These are phyloP conservation scores for Chlorella vulgaris DNA, from an alignment of 139 green algal species.

Conservation along the genomic window DNA sequence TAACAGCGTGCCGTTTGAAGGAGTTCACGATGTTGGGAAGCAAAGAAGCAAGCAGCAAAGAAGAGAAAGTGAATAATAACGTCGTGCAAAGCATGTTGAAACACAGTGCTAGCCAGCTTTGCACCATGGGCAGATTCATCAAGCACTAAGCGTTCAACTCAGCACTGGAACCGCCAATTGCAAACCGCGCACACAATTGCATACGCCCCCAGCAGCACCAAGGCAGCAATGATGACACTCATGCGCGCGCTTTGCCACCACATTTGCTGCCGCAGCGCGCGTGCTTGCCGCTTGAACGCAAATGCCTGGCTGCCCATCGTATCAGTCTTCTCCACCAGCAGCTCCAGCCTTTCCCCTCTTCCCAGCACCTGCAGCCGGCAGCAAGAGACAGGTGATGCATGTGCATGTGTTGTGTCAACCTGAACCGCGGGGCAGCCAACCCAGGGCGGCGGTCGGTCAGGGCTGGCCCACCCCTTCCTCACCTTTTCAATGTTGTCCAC, in stretches of 20 bases:
- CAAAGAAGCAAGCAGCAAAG: too few species aligned
- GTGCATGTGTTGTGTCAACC: too few species aligned
- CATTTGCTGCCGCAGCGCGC: conserved; percentile 65
- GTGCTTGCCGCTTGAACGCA: conserved; percentile 76
- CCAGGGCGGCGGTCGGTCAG: too few species aligned
- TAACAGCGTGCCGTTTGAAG: too few species aligned
- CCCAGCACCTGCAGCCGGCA: conserved; percentile 77
- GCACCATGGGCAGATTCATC: too few species aligned
- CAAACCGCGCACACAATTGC: conserved; percentile 65
- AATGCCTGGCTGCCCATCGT: conserved; percentile 72
- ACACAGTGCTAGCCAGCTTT: too few species aligned
- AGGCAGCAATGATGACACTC: conserved; percentile 41
- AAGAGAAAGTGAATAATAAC: too few species aligned
- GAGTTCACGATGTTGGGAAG: too few species aligned
- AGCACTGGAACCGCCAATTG: conserved; percentile 60
- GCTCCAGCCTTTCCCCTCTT: conserved; percentile 91
- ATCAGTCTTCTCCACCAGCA: conserved; percentile 95
- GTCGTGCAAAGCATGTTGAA: too few species aligned
- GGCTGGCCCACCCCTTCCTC: neutral
- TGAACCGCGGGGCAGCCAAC: neutral
- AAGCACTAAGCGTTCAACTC: too few species aligned
- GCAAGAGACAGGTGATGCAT: too few species aligned
- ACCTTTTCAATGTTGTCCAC: conserved; percentile 91
- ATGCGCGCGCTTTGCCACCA: conserved; percentile 79
- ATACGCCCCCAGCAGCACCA: conserved; percentile 60